Evolutionary conservation across 768 basidiomycete genomes (phyloP), one percentile per base, ranked within the genome.

Genomic region (Calvatia gigantea): DNA sequence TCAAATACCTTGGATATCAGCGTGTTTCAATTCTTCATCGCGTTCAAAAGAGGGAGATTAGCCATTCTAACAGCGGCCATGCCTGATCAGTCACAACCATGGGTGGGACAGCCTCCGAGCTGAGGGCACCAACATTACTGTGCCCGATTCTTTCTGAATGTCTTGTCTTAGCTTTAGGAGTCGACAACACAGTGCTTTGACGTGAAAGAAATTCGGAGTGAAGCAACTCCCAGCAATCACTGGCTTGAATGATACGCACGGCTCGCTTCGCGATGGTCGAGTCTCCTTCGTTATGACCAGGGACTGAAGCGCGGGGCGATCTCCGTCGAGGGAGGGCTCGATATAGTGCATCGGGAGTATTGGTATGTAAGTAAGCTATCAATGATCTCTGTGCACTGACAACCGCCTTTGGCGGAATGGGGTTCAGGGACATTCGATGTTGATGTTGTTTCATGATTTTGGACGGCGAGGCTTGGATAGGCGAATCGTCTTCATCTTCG

Each of bases 21-120:
- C n/a, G 66, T 14, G 60, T 59, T 54, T 70, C 69, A 69, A 56
- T 8, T 61, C 58, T 61, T 89, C 83, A 57, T 91, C 88, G 59
- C 77, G 79, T 63, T 92, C 87, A 60, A 89, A n/a, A 89, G 17
- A 91, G 60, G 19, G 70, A 65, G 9, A 92, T 51, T 0, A 91
- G 60, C 85, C 86, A 91, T 19, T 83, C 80, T n/a, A 92, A 74
- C 38, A 85, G 65, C 28, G 80, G 76, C 89, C 90, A 92, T 4
- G 87, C 83, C 58, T 84, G 72, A 44, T 80, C 76, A 21, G 80
- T 82, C 21, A 91, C 77, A 9, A 77, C 64, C n/a, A 62, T 58
- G 33, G 66, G 53, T 50, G 53, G 59, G 60, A 29, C 62, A 67
- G 50, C 63, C 62, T 51, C 64, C 52, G 57, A 48, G 59, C 53